Base-by-base conservation (phyloP, 164 flowering plant species). In the Protea cynaroides region DNA sequence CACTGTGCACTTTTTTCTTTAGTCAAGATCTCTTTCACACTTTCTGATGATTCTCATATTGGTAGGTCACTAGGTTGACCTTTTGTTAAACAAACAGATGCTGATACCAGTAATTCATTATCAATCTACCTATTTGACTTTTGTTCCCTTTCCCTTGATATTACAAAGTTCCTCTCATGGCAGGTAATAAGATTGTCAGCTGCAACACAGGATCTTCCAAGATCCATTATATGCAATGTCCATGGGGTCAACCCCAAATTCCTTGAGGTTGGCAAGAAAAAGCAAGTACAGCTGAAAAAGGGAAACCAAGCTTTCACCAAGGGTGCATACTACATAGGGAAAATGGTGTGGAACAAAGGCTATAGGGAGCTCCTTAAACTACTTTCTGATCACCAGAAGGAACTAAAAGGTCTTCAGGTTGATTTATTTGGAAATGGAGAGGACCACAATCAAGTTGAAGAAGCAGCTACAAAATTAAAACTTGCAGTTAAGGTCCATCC, bases 201-300 rank as follows among this genome's bases (percentile, higher is more conserved):
- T 67, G 99, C 99, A 56, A 94, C 97, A 52, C 97, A 94, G 75
- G 96, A 94, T 58, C 87, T 91, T 68, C 86, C 92, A n/a, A 72
- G 83, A 61, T 89, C 98, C 51, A 76, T 89, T 2, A 63, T 94
- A 51, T 91, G 97, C 80, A 94, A 94, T 71, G 90, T 94, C 56
- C 97, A 94, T 78, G 99, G 99, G 54, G 97, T 93, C 61, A 90
- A 87, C 70, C 98, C 98, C 63, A 91, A 69, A 75, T 94, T 94
- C 68, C 88, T 93, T 65, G 92, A 88, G 71, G 84, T 85, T 65
- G 96, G 96, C 40, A 71, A 67, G 83, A 82, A 71, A 70, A 89
- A 79, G 73, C 80, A 68, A 68, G 86, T 87, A 69, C 77, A 75
- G 61, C 85, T 77, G 58, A 69, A 76, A 62, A 67, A 67, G 57